Base-by-base conservation (phyloP, 1,284 basidiomycete species). In the Sporisorium exsertum region DNA sequence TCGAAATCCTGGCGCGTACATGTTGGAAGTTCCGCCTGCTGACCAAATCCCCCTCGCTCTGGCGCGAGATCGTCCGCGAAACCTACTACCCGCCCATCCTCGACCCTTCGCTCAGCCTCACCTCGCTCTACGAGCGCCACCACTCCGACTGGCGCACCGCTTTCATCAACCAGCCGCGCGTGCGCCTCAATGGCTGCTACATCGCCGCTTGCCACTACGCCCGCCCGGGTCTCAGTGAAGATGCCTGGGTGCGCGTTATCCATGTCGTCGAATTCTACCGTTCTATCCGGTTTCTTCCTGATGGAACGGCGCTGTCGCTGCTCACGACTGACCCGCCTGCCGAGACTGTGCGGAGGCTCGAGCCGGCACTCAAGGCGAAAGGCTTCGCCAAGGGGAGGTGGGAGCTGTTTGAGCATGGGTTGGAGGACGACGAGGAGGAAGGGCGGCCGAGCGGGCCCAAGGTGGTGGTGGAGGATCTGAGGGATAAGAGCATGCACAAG, bases 271-370 rank as follows among this genome's bases (percentile, higher is more conserved):
- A 84, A 45, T 94, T 94, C 86, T 92, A 94, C 79, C 91, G 93
- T 45, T 87, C 86, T 80, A 91, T 94, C 43, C 92, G 95, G 10
- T 97, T 97, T 88, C 92, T 93, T 71, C 91, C 93, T 0, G 91
- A 94, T 78, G 95, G 95, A 2, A 89, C 90, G 77, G 94, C 95
- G 5, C 88, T 97, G 3, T 94, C 93, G 24, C 89, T 95, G 16
- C 90, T 95, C 26, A 90, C 93, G 1, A 95, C 94, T 68, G 94
- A 96, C 49, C 85, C 88, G 1, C 95, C 94, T 0, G 89, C 91
- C 24, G 89, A 93, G 61, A 89, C 94, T 26, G 92, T 97, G 53
- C 91, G 92, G 5, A 86, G 90, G 16, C 89, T 97, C 60, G 92
- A 92, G 64, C 92, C 92, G 2, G 89, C 89, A 3, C 87, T 95